phyloP scores from a whole-genome alignment of 176 grass and related monocot species.

The Pharus latifolius region DNA sequence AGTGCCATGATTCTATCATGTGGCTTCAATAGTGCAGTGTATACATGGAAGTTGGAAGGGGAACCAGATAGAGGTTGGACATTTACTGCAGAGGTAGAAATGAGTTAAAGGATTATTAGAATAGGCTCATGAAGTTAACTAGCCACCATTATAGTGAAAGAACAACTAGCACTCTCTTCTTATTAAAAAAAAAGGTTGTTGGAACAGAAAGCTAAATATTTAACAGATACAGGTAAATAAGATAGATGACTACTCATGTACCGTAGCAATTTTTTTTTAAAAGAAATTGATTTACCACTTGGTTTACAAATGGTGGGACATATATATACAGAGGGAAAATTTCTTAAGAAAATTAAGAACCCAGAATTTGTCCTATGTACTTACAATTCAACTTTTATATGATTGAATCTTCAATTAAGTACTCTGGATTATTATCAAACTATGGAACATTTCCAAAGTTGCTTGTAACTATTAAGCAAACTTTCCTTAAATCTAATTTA shows the following conservation, averaged over 20 bases:
- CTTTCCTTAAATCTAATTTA: not conserved
- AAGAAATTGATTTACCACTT: not conserved
- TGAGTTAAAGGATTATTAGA: not conserved
- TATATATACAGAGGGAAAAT: not conserved
- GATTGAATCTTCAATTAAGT: not conserved
- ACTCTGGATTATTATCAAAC: not conserved
- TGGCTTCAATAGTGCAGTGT: constrained; percentile 93
- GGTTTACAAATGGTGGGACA: not conserved
- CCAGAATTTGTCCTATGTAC: not conserved
- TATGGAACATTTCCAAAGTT: not conserved
- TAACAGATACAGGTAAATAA: not conserved
- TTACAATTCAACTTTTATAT: not conserved
- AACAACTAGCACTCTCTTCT: not conserved
- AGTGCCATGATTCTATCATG: constrained; percentile 99
- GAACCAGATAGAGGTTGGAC: constrained; percentile 94
- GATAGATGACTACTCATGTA: not conserved
- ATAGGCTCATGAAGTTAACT: not conserved
- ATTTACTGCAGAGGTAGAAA: constrained; percentile 58
- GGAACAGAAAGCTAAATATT: not conserved
- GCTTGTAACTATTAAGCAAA: not conserved
- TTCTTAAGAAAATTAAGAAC: not conserved
- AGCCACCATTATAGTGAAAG: not conserved
- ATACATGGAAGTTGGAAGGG: constrained; percentile 94
- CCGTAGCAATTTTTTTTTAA: not conserved
- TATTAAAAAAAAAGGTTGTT: not conserved